A percentile compares a stretch with the other conserved stretches of the same genome.
Conservation (phyloP, 345 rosid genomes). For the Schrenkiella parvula region DNA sequence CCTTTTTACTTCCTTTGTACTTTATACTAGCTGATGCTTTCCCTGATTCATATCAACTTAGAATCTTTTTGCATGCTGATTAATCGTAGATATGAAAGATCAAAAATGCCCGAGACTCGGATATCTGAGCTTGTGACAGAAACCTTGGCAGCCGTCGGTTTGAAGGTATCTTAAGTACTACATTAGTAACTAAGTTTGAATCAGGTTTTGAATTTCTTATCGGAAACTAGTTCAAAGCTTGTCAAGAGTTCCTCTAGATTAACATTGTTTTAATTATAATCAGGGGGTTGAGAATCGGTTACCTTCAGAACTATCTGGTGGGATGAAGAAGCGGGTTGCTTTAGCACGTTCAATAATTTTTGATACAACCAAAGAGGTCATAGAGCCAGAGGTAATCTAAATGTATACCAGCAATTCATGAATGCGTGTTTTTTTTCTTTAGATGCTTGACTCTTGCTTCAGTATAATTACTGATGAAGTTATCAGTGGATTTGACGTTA, state of each 20-base stretch:
- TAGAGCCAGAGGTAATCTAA: slow-evolving; percentile 68
- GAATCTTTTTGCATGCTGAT: slow-evolving; percentile 16
- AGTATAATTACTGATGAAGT: not conserved
- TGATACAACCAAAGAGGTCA: slow-evolving; percentile 68
- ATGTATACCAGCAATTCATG: slow-evolving; percentile 5
- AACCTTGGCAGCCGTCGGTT: slow-evolving; percentile 89
- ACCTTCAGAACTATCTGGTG: slow-evolving; percentile 95
- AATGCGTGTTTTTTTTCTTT: slow-evolving; percentile 3
- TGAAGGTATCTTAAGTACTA: slow-evolving; percentile 56
- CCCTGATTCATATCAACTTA: too few relatives aligned
- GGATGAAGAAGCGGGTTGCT: slow-evolving; percentile 99
- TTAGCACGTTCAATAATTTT: slow-evolving; percentile 89
- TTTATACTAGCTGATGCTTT: too few relatives aligned
- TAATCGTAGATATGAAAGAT: slow-evolving; percentile 68
- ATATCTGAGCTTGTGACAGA: slow-evolving; percentile 85
- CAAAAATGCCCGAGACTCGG: slow-evolving; percentile 68
- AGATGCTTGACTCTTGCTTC: not conserved
- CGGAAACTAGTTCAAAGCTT: too few relatives aligned
- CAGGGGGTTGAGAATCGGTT: slow-evolving; percentile 92
- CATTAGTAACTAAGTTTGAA: not conserved
- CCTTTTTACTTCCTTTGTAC: not conserved
- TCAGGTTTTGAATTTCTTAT: too few relatives aligned
- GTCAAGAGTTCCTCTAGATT: too few relatives aligned
- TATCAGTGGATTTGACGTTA: too few relatives aligned
- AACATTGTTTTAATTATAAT: too few relatives aligned